These are phyloP conservation scores for Picochlorum sp. DNA, from an alignment of 139 green algal genomes.

Conservation along the genomic window DNA sequence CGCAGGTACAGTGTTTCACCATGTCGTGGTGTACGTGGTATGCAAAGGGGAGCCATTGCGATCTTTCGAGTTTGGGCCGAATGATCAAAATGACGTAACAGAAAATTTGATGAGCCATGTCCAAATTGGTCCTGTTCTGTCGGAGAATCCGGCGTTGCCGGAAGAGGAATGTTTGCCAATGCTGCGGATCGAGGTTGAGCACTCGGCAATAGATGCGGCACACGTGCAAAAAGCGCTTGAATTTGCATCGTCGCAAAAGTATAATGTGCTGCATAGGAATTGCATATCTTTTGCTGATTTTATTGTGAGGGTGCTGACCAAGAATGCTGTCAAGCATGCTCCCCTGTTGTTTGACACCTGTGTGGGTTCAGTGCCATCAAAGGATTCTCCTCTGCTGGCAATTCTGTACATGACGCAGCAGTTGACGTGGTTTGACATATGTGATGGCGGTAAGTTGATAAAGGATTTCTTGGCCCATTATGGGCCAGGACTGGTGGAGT, in stretches of 20 bases:
- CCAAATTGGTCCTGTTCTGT: conserved; percentile 6
- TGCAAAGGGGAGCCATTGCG: conserved; percentile 5
- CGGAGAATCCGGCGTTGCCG: not conserved
- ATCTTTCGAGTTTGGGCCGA: conserved; percentile 24
- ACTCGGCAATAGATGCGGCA: not conserved
- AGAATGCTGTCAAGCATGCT: conserved; percentile 8
- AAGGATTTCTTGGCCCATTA: not conserved
- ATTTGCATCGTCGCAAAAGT: conserved; percentile 15
- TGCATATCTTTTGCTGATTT: conserved; percentile 39
- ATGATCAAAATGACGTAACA: conserved; percentile 28
- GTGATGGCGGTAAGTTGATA: conserved; percentile 16
- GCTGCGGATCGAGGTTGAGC: conserved; percentile 14
- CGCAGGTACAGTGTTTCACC: conserved; percentile 28
- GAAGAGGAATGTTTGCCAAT: conserved; percentile 21
- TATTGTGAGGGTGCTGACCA: conserved; percentile 24
- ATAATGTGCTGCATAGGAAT: conserved; percentile 31
- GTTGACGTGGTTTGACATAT: conserved; percentile 24
- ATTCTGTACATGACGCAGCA: conserved; percentile 21
- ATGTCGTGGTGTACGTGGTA: conserved; percentile 30
- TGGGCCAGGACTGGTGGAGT: not conserved
- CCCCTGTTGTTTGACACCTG: conserved; percentile 30
- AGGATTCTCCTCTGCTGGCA: conserved; percentile 19
- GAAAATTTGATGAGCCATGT: conserved; percentile 10
- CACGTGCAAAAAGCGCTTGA: conserved; percentile 17
- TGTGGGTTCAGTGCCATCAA: conserved; percentile 15